phyloP scores from a whole-genome alignment of 371 early-diverging fungal species.

The Haplosporangium sp. region DNA sequence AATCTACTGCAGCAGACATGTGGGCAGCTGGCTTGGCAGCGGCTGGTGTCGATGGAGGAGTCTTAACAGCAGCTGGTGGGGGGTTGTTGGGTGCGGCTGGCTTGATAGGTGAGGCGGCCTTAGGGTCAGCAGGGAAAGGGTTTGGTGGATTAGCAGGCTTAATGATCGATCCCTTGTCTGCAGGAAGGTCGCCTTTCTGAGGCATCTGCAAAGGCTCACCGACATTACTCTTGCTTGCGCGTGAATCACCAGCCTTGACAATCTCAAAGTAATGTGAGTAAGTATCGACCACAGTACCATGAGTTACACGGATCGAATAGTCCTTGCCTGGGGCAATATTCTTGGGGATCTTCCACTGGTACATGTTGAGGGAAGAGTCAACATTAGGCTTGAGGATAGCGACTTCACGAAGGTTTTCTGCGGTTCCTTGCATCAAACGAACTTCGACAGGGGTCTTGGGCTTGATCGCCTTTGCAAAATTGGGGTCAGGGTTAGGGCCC shows the following conservation, averaged over 20 bases:
- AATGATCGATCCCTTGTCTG: slow-evolving; percentile 18
- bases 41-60: not conserved
- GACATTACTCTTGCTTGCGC: slow-evolving; percentile 38
- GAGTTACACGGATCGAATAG: slow-evolving; percentile 42
- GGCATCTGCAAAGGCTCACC: slow-evolving; percentile 47
- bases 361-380: slow-evolving; percentile 30
- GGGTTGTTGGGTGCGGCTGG: slow-evolving; percentile 1
- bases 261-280: slow-evolving; percentile 57
- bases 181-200: slow-evolving; percentile 23
- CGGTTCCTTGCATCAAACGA: slow-evolving; percentile 43
- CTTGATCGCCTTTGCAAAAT: slow-evolving; percentile 22
- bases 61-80: not conserved
- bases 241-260: slow-evolving; percentile 29
- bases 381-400: slow-evolving; percentile 14
- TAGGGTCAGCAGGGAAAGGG: slow-evolving; percentile 27
- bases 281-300: slow-evolving; percentile 24
- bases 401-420: slow-evolving; percentile 26
- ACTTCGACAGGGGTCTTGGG: slow-evolving; percentile 32
- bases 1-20: slow-evolving; percentile 8
- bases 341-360: slow-evolving; percentile 35
- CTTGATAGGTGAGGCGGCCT: not conserved
- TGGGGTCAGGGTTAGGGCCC: slow-evolving; percentile 51
- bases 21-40: slow-evolving; percentile 32
- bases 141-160: slow-evolving; percentile 45
- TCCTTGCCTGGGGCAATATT: slow-evolving; percentile 34